Evolutionary conservation across 495 filamentous ascomycete genomes (phyloP).

Genomic region (Mytilinidion resinicola): DNA sequence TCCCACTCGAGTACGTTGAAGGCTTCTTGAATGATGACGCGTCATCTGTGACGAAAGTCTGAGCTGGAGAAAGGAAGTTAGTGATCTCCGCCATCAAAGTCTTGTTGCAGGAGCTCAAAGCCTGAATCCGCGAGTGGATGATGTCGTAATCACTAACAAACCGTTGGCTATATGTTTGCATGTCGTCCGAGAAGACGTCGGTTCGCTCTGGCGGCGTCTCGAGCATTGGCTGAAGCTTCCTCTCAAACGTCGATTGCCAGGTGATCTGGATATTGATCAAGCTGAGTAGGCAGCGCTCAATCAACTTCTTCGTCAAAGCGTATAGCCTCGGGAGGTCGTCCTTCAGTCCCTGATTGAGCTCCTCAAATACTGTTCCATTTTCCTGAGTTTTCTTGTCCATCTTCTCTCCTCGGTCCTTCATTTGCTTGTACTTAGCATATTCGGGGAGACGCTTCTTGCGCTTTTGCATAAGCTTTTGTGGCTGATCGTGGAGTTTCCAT

Average conservation of each 20-base stretch:
- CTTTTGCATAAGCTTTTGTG: slow-evolving; percentile 82
- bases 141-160: slow-evolving; percentile 68
- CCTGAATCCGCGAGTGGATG: slow-evolving; percentile 47
- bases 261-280: slow-evolving; percentile 73
- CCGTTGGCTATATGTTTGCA: slow-evolving; percentile 21
- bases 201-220: slow-evolving; percentile 57
- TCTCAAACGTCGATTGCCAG: slow-evolving; percentile 74
- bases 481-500: slow-evolving; percentile 65
- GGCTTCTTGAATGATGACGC: slow-evolving; percentile 30
- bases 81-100: slow-evolving; percentile 48
- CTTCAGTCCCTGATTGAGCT: slow-evolving; percentile 86
- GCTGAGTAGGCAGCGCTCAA: slow-evolving; percentile 70
- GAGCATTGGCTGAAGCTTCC: slow-evolving; percentile 69
- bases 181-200: slow-evolving; percentile 56
- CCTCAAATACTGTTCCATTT: slow-evolving; percentile 76
- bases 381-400: slow-evolving; percentile 76
- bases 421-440: slow-evolving; percentile 73
- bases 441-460: slow-evolving; percentile 83
- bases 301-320: slow-evolving; percentile 65
- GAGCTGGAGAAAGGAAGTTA: slow-evolving; percentile 51
- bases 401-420: slow-evolving; percentile 71
- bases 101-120: slow-evolving; percentile 54
- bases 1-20: slow-evolving; percentile 20
- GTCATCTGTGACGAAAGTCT: slow-evolving; percentile 33
- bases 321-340: slow-evolving; percentile 87